Evolutionary conservation across 164 flowering plant species (phyloP).

Genomic region (Chimonanthus salicifolius): DNA sequence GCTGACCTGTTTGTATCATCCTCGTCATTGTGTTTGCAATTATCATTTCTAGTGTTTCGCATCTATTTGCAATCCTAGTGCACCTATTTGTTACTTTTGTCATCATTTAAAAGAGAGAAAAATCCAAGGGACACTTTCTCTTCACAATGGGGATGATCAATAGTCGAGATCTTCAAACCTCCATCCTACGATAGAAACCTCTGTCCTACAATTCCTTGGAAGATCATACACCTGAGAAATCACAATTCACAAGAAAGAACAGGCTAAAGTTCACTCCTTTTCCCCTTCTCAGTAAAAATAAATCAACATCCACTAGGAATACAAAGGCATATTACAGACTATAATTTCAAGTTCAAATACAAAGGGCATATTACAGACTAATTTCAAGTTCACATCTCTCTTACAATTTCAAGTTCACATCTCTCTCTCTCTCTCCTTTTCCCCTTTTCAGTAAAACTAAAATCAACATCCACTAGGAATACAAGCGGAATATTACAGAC

Average conservation of each 20-base stretch:
- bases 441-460: not conserved
- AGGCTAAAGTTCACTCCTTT: not conserved
- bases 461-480: not conserved
- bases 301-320: not conserved
- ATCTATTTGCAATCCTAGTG: too few species aligned
- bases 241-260: not conserved
- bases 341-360: not conserved
- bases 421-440: not conserved
- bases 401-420: not conserved
- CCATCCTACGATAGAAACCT: too few species aligned
- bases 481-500: not conserved
- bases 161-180: too few species aligned
- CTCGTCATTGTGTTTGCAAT: too few species aligned
- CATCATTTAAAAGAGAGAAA: too few species aligned
- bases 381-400: not conserved
- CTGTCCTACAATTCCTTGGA: not conserved
- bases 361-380: not conserved
- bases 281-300: not conserved
- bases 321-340: not conserved
- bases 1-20: too few species aligned
- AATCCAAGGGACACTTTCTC: too few species aligned
- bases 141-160: too few species aligned
- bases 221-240: not conserved
- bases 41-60: too few species aligned
- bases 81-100: too few species aligned